Percentiles rank a stretch among this genome's conserved stretches.
phyloP scores from a whole-genome alignment of 352 stramenopile species.

The Phytophthora ramorum region DNA sequence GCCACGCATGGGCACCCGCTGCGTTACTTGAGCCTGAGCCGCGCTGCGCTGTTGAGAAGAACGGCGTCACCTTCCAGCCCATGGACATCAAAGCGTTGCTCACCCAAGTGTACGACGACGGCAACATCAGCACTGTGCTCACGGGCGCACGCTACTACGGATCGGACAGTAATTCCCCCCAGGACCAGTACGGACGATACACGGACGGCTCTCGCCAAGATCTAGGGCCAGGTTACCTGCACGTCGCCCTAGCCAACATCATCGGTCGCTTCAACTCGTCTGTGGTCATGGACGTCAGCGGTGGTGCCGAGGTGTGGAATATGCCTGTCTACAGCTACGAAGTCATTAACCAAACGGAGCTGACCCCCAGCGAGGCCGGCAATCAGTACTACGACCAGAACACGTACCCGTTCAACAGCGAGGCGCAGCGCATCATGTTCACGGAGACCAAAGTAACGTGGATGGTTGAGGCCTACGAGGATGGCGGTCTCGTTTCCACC shows the following conservation, averaged over 20 bases:
- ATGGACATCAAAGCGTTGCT: conserved; percentile 62
- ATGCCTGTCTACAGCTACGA: conserved; percentile 62
- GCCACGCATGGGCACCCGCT: conserved; percentile 52
- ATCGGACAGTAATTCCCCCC: conserved; percentile 16
- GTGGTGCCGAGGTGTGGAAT: conserved; percentile 61
- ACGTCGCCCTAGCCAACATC: conserved; percentile 54
- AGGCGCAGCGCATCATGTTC: conserved; percentile 48
- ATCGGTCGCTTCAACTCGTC: conserved; percentile 46
- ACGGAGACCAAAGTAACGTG: conserved; percentile 50
- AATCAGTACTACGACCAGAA: conserved; percentile 40
- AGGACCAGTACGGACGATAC: conserved; percentile 60
- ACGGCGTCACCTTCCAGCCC: conserved; percentile 57
- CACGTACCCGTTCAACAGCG: conserved; percentile 59
- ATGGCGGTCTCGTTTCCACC: conserved; percentile 42
- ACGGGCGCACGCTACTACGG: conserved; percentile 49
- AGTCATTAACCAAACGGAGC: conserved; percentile 38
- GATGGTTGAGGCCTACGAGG: conserved; percentile 51
- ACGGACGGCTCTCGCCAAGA: conserved; percentile 48
- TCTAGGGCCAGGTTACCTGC: conserved; percentile 56
- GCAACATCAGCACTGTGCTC: conserved; percentile 45
- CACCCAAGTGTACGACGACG: conserved; percentile 50
- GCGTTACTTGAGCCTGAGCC: conserved; percentile 52
- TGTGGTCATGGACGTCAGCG: conserved; percentile 55
- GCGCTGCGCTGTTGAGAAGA: conserved; percentile 46
- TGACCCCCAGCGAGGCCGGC: conserved; percentile 42